Base-by-base conservation (phyloP, 345 rosid species). In the Pugionium cornutum region DNA sequence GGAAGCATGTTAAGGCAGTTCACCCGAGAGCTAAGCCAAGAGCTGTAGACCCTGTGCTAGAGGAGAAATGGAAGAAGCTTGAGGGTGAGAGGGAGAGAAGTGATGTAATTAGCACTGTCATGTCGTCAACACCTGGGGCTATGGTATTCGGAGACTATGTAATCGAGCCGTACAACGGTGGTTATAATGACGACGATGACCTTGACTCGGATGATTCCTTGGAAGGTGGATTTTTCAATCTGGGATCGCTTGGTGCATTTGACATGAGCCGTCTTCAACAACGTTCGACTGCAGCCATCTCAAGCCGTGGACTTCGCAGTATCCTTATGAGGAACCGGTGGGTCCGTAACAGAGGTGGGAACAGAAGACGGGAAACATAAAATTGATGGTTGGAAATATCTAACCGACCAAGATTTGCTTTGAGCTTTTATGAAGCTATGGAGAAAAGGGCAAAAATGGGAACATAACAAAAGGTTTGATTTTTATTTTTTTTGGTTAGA, bases 91-190 rank as follows among this genome's bases (percentile, higher is more conserved):
- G 87, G 51, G 96, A 83, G 79, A 72, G 82, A 66, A 72, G 68
- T 53, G 95, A 91, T 76, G 95, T 87, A 7, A 88, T 89, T 55
- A 85, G 86, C 63, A 83, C 87, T 5, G 59, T 86, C 28, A 78
- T 86, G 78, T 86, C 92, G 7, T 83, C 94, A 29, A 79, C 84
- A 0, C 91, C 94, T 0, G 96, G 91, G 47, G 96, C 90, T 30
- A 37, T 81, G 71, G 84, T 91, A 30, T 62, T 89, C 53, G 98
- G 98, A 32, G 96, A 91, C 77, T 91, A 89, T 67, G 98, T 91
- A 75, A 81, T 91, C 5, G 96, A 91, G 70, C 89, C 90, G 5
- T 82, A 83, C 43, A 70, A 68, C 48, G 77, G 43, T 55, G 46
- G 60, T 50, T 69, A 70, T 68, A 83, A 79, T 4, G 76, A 70